Conservation (phyloP, 306 rosid species). For the Casuarina glauca region DNA sequence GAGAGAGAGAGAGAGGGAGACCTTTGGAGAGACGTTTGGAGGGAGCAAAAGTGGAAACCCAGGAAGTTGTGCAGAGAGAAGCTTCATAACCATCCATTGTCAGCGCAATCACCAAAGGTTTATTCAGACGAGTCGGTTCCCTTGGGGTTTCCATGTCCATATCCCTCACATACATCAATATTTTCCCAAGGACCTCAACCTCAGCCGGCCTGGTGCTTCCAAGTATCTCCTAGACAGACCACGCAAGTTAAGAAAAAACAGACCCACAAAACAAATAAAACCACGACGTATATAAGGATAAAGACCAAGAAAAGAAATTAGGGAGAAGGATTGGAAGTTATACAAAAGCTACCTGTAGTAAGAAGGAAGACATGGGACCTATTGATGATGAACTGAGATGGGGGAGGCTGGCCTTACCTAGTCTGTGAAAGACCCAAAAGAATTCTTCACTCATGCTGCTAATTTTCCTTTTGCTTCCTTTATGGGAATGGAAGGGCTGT, state of each 20-base stretch:
- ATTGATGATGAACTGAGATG: not conserved
- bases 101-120: conserved; percentile 34
- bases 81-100: conserved; percentile 46
- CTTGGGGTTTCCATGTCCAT: not conserved
- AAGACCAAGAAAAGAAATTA: not conserved
- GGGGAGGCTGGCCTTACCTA: not conserved
- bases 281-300: not conserved
- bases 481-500: too few relatives aligned
- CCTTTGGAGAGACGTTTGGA: not conserved
- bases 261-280: not conserved
- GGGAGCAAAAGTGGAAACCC: conserved; percentile 28
- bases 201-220: conserved; percentile 32
- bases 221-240: conserved; percentile 20
- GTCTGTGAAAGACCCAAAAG: too few relatives aligned
- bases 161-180: conserved; percentile 24
- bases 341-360: conserved; percentile 20
- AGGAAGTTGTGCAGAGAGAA: conserved; percentile 46
- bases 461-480: too few relatives aligned
- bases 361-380: too few relatives aligned
- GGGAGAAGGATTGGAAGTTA: not conserved
- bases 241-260: too few relatives aligned
- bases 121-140: conserved; percentile 25
- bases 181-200: conserved; percentile 35
- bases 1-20: not conserved
- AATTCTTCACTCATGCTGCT: too few relatives aligned